Evolutionary conservation across 2,329 filamentous ascomycete species (phyloP), one percentile per base, ranked within the genome.

Genomic region (Aureobasidium sp.): DNA sequence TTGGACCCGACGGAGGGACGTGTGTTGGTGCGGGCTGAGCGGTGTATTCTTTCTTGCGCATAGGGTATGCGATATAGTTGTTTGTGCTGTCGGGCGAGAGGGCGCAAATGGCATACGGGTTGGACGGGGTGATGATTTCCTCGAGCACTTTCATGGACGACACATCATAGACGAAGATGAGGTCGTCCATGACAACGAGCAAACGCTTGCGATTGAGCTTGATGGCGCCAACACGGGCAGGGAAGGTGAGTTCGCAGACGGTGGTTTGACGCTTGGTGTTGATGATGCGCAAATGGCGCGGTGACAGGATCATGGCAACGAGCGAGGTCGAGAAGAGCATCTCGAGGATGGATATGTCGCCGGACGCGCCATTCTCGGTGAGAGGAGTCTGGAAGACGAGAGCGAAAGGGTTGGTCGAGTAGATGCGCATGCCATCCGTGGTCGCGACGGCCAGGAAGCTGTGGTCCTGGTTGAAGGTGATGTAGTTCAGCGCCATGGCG

Each of bases 391-490:
- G 91, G 70, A 93, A 96, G 66, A 90, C 90, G 71, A 95, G 93
- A 62, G 86, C 85, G 69, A 97, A 98, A 0, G 93, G 91, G 61
- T 97, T 93, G 59, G 91, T 97, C 60, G 90, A 91, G 72, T 95
- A 98, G 65, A 96, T 91, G 60, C 90, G 88, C 69, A 97, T 96
- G 58, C 93, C 93, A 71, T 86, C 90, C 38, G 88, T 88, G 57
- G 93, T 97, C 90, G 89, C 91, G 62, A 98, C 90, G 74, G 91
- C 91, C 60, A 98, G 79, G 71, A 91, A 91, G 79, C 88, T 95
- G 75, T 95, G 90, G 76, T 98, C 93, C 77, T 98, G 93, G 72
- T 98, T 98, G 73, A 97, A 98, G 37, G 91, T 96, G 64, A 98
- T 89, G 73, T 95, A 98, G 72, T 98, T 98, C 76, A 97, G 89